Evolutionary conservation across 345 rosid species (phyloP), one percentile per base, ranked within the genome.

Genomic region (Euphorbia lathyris): DNA sequence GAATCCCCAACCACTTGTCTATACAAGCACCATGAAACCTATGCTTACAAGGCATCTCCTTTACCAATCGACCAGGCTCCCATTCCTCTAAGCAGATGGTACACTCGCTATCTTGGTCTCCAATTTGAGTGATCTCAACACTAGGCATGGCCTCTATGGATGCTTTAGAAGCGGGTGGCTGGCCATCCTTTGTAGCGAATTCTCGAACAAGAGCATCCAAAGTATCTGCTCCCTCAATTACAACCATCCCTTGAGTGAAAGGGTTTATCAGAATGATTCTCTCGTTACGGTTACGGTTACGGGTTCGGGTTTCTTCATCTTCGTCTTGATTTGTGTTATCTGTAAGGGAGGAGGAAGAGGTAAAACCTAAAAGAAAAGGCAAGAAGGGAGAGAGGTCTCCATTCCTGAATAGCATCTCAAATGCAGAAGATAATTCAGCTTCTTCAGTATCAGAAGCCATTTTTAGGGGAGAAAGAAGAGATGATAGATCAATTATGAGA

Each of bases 41-140:
- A 65, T 88, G 96, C 78, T 81, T 84, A 65, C 96, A 89, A 8
- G 94, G 91, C 94, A 93, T 91, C 85, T 84, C 95, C 82, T 80
- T 84, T 9, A 48, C 91, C 61, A 68, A 47, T 60, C 70, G 87
- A 45, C 85, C 87, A 7, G 4, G 40, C 63, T 66, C 79, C 82
- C 83, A 80, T 67, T 82, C 85, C 62, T 91, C 98, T 70, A 91
- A 81, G 77, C 98, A 87, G 3, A 89, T 72, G 68, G 77, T 85
- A 75, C 96, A 93, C 83, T 80, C 90, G 11, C 81, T 77, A 4
- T 75, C 83, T 2, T 68, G 66, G 34, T 69, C 76, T 27, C 69
- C 85, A 57, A 72, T 70, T 36, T 72, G 87, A 51, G 71, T 69
- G 17, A 83, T 45, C 71, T 78, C 80, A 72, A 91, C 77, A 14